Evolutionary conservation across 306 rosid species (phyloP).

Genomic region (Ceratonia siliqua): DNA sequence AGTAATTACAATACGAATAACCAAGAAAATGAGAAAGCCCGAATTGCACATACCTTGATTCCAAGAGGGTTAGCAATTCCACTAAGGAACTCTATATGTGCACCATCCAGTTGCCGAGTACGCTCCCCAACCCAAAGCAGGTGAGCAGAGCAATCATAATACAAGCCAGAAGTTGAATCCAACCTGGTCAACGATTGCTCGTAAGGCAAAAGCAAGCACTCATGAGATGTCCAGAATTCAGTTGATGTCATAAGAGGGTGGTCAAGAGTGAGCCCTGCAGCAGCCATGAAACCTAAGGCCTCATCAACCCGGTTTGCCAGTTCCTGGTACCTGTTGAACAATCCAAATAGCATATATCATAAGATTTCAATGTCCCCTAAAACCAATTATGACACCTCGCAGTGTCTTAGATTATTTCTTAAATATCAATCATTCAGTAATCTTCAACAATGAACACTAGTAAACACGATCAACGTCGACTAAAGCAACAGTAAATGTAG

Average conservation of each 20-base stretch:
- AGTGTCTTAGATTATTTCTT: background rate
- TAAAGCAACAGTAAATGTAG: too few species aligned
- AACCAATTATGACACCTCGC: background rate
- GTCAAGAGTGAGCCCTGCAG: conserved; percentile 72
- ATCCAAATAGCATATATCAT: conserved; percentile 13
- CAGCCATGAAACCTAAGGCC: conserved; percentile 79
- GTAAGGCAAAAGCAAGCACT: conserved; percentile 72
- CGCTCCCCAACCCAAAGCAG: conserved; percentile 87
- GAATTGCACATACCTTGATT: conserved; percentile 49
- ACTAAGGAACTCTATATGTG: conserved; percentile 73
- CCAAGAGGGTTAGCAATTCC: conserved; percentile 81
- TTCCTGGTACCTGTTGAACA: conserved; percentile 59
- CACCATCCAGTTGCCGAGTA: conserved; percentile 79
- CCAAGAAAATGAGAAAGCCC: background rate
- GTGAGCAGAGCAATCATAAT: conserved; percentile 84
- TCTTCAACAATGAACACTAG: too few species aligned
- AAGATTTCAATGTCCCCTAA: background rate
- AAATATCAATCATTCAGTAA: background rate
- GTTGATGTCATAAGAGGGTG: conserved; percentile 69
- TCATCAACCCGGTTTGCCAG: conserved; percentile 70
- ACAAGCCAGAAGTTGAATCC: conserved; percentile 72
- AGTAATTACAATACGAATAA: background rate
- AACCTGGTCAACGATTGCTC: conserved; percentile 70
- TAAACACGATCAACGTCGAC: too few species aligned
- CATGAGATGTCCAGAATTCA: conserved; percentile 87